A percentile compares a stretch with the other conserved stretches of the same genome.
Conservation (phyloP, 75 land plant species). For the Chamaecyparis obtusa region DNA sequence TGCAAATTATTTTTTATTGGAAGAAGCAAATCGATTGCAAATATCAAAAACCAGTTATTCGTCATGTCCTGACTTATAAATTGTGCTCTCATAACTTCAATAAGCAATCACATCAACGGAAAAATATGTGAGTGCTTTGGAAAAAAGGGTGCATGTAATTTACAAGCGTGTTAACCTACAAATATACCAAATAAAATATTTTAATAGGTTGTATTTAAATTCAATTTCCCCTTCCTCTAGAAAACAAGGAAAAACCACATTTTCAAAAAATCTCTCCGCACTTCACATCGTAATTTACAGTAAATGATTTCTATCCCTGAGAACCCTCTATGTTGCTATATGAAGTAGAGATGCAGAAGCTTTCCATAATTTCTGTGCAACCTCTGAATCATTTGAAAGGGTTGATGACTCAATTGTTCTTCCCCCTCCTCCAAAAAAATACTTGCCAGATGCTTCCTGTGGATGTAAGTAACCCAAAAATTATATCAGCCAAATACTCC, state of each 20-base stretch:
- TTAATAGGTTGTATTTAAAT: not conserved
- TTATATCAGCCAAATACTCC: not conserved
- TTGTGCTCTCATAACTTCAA: not conserved
- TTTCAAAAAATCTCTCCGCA: not conserved
- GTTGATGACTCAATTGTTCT: slow-evolving; percentile 43
- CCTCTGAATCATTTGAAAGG: slow-evolving; percentile 46
- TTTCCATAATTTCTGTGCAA: slow-evolving; percentile 57
- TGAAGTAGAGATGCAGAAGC: slow-evolving; percentile 33
- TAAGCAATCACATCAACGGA: not conserved
- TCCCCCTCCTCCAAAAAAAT: slow-evolving; percentile 80
- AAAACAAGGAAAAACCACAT: not conserved
- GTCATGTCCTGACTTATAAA: not conserved
- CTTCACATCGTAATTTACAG: not conserved
- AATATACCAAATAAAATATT: not conserved
- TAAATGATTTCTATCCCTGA: not conserved
- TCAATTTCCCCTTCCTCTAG: not conserved
- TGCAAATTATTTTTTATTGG: too few relatives aligned
- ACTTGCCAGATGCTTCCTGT: slow-evolving; percentile 69
- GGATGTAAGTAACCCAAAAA: not conserved
- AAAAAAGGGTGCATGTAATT: not conserved
- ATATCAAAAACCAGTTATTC: too few relatives aligned
- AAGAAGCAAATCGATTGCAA: too few relatives aligned
- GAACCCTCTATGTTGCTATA: not conserved
- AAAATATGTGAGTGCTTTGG: not conserved
- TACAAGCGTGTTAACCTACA: not conserved